Evolutionary conservation across 768 basidiomycete species (phyloP), one percentile per base, ranked within the genome.

Genomic region (Terana coerulea): DNA sequence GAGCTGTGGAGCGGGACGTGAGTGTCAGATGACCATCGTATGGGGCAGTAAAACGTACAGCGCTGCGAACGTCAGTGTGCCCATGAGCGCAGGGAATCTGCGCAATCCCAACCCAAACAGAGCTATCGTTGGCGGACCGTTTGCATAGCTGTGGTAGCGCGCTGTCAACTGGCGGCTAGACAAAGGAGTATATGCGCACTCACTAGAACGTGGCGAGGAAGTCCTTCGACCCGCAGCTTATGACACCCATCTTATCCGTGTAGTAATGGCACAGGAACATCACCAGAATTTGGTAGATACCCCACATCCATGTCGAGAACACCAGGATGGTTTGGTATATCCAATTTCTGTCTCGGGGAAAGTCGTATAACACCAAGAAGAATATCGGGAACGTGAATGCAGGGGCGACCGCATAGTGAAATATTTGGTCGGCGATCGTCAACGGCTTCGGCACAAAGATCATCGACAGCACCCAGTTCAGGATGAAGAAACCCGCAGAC

Each of bases 101-200:
- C 84, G 78, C 56, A 84, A 63, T 58, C 81, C 79, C 49, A 89
- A 64, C 15, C 86, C 86, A 58, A 89, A 89, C 15, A 90, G 67
- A 2, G 79, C 84, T 35, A 89, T 80, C 0, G 83, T 84, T 68
- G 81, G 83, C 3, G 71, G 41, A 2, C 63, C 69, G 15, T 61
- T 64, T 9, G 65, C 54, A 45, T 66, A 71, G 54, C 69, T 71
- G 22, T 17, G 43, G 3, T 22, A 6, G 14, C 12, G 15, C 9
- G 5, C 8, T 21, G 21, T 5, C 2, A 40, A 34, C 21, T 26
- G 33, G 17, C 35, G 19, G 17, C 8, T n/a, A 49, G n/a, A 36
- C 19, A 53, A n/a, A n/a, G n/a, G n/a, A n/a, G 29, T 4, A 42
- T 21, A 21, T 45, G 31, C 54, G 35, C 30, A 59, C 56, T 19